Evolutionary conservation across 2,329 filamentous ascomycete species (phyloP), one percentile per base, ranked within the genome.

Genomic region (Beauveria bassiana): DNA sequence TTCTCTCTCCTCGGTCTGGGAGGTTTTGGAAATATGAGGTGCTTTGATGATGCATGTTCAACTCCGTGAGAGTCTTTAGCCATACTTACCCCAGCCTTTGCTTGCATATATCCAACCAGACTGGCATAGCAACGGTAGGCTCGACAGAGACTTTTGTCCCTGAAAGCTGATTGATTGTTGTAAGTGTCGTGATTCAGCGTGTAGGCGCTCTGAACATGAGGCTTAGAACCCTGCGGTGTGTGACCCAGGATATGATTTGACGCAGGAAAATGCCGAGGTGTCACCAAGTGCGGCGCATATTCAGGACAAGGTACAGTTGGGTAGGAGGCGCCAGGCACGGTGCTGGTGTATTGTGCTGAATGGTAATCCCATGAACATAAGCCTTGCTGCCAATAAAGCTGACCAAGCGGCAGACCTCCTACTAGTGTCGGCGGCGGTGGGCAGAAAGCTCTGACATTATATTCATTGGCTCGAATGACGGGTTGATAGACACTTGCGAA

Each of bases 71-170:
- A 69, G 64, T 61, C 58, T 46, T 76, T 77, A 20, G 70, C 70
- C 20, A 75, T 70, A 10, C 75, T 74, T 2, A 76, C 72, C 67
- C 79, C 86, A 62, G 84, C 86, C 22, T 77, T 78, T 58, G 84
- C 80, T 64, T 89, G 85, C 7, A 90, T 77, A 65, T 84, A 85
- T 10, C 84, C 75, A 3, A 93, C 75, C 8, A 93, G 79, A 65
- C 91, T 86, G 53, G 89, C 78, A 72, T 93, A 93, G 38, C 87
- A 82, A 65, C 81, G 80, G 70, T 92, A 87, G n/a, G 89, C 89
- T 75, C 86, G 86, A 16, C 82, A 78, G 26, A 92, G 74, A 2
- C 84, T 83, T 65, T 85, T 87, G 65, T 91, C 88, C 65, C 85
- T 87, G 69, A 90, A 90, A 9, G 74, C 75, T 18, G 65, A 65